Base-by-base conservation (phyloP, 1,284 basidiomycete species). In the Cutaneotrichosporon cavernicola region DNA sequence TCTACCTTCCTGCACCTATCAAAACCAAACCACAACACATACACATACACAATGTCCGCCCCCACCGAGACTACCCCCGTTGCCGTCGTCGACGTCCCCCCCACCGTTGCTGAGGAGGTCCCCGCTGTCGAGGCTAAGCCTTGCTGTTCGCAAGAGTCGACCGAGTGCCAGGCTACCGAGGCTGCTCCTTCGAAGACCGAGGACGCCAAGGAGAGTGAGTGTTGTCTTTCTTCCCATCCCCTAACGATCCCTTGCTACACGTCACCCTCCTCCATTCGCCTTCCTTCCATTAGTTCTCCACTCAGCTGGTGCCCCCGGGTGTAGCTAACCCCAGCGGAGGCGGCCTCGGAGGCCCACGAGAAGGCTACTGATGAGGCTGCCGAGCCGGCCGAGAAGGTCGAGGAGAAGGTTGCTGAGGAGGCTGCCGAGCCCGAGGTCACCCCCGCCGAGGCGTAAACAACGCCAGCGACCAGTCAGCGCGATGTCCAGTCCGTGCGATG, bases 401-500 rank as follows among this genome's bases (percentile, higher is more conserved):
- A 40, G 38, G 38, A 40, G 38, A 40, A 26, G 26, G 26, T 26
- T 26, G 26, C 26, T 26, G 26, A 26, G 26, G 26, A 40, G 38
- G 38, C 38, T 10, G 38, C 38, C 38, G 43, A 46, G 43, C 18
- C 43, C 43, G 18, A 51, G 49, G 31, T 14, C 30, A 18, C 30
- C 30, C 43, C 43, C 43, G 53, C 32, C 32, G 21, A 36, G 53
- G 53, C n/a, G 18, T 55, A 55, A 38, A 10, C 21, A 22, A 4
- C 34, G 34, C 18, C 32, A 32, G 34, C 34, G 5, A 26, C 26
- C 26, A 26, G 26, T 3, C 26, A 9, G 53, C 53, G 53, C 53
- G 53, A 55, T 55, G 53, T 55, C 53, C 53, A 55, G 53, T 34
- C 53, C 53, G 53, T 18, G 53, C 53, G 10, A 4, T n/a, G 53